phyloP scores from a whole-genome alignment of 163 green algal species.

The Botryococcus braunii region DNA sequence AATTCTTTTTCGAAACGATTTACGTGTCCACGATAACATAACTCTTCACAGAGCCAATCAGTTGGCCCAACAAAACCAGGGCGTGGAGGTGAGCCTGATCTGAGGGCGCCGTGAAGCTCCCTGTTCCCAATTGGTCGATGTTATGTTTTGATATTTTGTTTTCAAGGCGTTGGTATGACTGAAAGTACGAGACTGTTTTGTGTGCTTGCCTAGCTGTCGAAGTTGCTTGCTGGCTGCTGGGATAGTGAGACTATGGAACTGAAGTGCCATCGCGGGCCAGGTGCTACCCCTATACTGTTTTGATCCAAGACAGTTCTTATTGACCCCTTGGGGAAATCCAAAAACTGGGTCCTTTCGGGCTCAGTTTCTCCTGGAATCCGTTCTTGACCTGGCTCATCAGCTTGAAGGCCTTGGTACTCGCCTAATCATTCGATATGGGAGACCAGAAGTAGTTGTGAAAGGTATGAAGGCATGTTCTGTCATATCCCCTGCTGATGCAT shows the following conservation, averaged over 20 bases:
- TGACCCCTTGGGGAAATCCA: constrained; percentile 37
- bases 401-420: constrained; percentile 47
- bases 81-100: constrained; percentile 11
- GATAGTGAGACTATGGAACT: background rate
- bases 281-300: constrained; percentile 93
- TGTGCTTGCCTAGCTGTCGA: no score
- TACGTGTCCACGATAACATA: constrained; percentile 62
- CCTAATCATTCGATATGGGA: constrained; percentile 65
- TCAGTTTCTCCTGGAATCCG: constrained; percentile 75
- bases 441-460: constrained; percentile 64
- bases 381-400: constrained; percentile 23
- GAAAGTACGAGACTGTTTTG: no score
- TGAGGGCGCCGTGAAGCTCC: background rate
- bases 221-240: background rate
- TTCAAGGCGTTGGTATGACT: background rate
- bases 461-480: background rate
- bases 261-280: constrained; percentile 16
- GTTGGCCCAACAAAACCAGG: constrained; percentile 5
- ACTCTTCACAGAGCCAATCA: constrained; percentile 39
- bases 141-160: constrained; percentile 5
- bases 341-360: constrained; percentile 69
- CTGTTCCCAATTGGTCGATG: constrained; percentile 5
- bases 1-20: constrained; percentile 47
- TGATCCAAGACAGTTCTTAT: constrained; percentile 66
- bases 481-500: no score